Conservation (phyloP, 78 protist species). For the Dictyostelium discoideum region dicty_2.7 NC_007088.5:6539501-6540000, state of each 20-base stretch:
- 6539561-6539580: slow-evolving; percentile 13
- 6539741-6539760: slow-evolving; percentile 42
- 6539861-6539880: neutral
- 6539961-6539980: neutral
- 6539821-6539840: slow-evolving; percentile 22
- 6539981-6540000: neutral
- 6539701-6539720: slow-evolving; percentile 22
- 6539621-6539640: slow-evolving; percentile 27
- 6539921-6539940: neutral
- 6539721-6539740: neutral
- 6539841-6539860: slow-evolving; percentile 28
- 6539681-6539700: slow-evolving; percentile 11
- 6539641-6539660: slow-evolving; percentile 15
- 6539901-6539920: slow-evolving; percentile 29
- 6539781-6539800: neutral
- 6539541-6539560: neutral
- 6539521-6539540: neutral
- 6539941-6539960: neutral
- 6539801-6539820: neutral
- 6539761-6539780: neutral
- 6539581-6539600: slow-evolving; percentile 28
- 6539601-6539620: slow-evolving; percentile 3
- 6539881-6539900: neutral
- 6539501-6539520: neutral
- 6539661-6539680: slow-evolving; percentile 14